Conservation (phyloP, 2,329 filamentous ascomycete species). For the Apiospora rasikravindrae region DNA sequence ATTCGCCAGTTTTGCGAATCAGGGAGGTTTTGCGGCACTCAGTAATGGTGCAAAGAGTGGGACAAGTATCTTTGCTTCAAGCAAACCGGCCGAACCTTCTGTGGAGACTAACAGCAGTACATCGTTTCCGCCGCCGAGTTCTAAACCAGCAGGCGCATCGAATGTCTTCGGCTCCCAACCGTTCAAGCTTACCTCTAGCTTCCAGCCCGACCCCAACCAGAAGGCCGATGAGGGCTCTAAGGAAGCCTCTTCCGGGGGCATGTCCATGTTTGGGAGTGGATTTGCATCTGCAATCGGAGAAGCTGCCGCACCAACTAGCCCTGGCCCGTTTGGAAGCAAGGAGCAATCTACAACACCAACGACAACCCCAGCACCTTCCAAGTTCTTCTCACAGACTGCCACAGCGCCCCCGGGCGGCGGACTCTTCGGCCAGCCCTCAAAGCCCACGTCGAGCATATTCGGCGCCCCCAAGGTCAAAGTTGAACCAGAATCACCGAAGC, state of each 20-base stretch:
- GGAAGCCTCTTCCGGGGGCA: conserved; percentile 45
- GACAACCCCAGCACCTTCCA: conserved; percentile 55
- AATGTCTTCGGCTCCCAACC: conserved; percentile 54
- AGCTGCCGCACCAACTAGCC: conserved; percentile 27
- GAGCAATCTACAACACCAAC: conserved; percentile 54
- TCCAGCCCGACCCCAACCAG: conserved; percentile 66
- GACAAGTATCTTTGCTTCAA: conserved; percentile 46
- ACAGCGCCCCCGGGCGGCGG: conserved; percentile 38
- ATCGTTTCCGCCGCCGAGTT: conserved; percentile 45
- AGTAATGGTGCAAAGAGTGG: conserved; percentile 39
- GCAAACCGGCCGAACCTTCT: conserved; percentile 41
- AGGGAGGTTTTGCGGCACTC: conserved; percentile 61
- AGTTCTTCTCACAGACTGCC: conserved; percentile 47
- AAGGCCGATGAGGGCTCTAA: conserved; percentile 64
- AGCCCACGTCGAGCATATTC: conserved; percentile 28
- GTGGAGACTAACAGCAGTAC: conserved; percentile 42
- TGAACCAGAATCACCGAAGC: conserved; percentile 41
- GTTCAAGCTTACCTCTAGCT: conserved; percentile 72
- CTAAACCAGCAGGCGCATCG: conserved; percentile 42
- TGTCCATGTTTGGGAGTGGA: conserved; percentile 63
- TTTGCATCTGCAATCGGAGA: conserved; percentile 66
- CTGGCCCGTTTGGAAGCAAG: conserved; percentile 27
- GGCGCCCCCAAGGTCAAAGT: conserved; percentile 42
- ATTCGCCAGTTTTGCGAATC: conserved; percentile 55
- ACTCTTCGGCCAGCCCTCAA: conserved; percentile 43